Base-by-base conservation (phyloP, 106 monocot species). In the Agapanthus africanus region DNA sequence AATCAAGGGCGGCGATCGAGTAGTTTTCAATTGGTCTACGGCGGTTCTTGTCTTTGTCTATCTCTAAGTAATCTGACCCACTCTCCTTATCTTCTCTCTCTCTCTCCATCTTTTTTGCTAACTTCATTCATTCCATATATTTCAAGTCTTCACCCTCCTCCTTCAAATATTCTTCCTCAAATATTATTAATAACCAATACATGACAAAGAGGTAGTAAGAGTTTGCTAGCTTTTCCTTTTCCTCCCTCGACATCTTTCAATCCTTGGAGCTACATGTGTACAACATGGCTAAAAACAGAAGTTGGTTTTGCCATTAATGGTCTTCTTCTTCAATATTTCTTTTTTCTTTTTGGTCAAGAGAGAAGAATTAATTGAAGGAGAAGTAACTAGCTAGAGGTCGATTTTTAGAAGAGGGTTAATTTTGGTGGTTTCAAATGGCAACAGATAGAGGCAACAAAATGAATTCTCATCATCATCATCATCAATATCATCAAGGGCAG, bases 21-120 rank as follows among this genome's bases (percentile, higher is more conserved):
- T 60, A 59, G 41, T 60, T 71, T 71, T 71, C 71, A 34, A 60
- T 59, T 40, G 59, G 71, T 71, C 71, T 46, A 63, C 61, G 19
- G 60, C 49, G 30, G 63, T 63, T 36, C 72, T 63, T 72, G 72
- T 72, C 63, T 38, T 35, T 31, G 72, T 75, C 68, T 2, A 23
- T 31, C 14, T 46, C 47, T 50, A 41, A 59, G 71, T 71, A 60
- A 71, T 42, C 38, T 71, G 19, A 60, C 71, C 71, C 59, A 61
- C 71, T 63, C 72, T 63, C 72, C 62, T 37, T 68, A 33, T 68
- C 44, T 65, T 34, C 40, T 44, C 2, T 37, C 30, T 57, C n/a
- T n/a, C n/a, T n/a, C n/a, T n/a, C n/a, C n/a, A n/a, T n/a, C n/a
- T n/a, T n/a, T n/a, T n/a, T n/a, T n/a, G n/a, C n/a, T n/a, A n/a